These are phyloP conservation scores for Eimeria zaria DNA, from an alignment of 169 alveolate genomes.

Conservation along the genomic window DNA sequence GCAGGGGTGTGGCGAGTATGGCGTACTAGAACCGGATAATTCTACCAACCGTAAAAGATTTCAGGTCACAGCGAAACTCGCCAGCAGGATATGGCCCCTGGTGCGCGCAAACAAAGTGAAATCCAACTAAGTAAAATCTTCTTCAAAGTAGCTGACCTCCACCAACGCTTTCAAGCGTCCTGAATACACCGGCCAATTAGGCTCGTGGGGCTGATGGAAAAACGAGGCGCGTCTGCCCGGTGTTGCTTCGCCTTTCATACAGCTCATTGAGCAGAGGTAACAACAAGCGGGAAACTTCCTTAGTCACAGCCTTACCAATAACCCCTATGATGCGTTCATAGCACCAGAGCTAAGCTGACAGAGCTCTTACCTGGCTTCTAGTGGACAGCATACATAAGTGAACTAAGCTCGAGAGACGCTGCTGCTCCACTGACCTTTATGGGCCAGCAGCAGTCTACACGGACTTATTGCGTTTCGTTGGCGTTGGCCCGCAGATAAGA, in stretches of 20 bases:
- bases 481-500: background rate
- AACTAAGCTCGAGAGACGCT: background rate
- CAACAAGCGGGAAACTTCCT: background rate
- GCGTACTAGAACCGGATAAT: background rate
- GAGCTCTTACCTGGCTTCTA: background rate
- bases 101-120: background rate
- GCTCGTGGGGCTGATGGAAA: background rate
- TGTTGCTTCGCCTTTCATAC: background rate
- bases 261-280: background rate
- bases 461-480: background rate
- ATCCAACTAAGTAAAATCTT: background rate
- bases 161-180: background rate
- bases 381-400: background rate
- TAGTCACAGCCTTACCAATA: background rate
- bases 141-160: background rate
- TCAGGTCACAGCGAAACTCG: background rate
- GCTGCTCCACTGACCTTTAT: background rate
- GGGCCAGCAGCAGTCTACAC: background rate
- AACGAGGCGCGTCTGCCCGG: background rate
- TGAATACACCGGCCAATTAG: background rate
- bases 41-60: background rate
- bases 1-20: background rate
- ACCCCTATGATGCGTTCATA: background rate
- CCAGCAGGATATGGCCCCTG: background rate
- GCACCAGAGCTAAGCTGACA: background rate